Conservation (phyloP, 2,329 filamentous ascomycete species). For the Paraphaeosphaeria sporulosa region DNA sequence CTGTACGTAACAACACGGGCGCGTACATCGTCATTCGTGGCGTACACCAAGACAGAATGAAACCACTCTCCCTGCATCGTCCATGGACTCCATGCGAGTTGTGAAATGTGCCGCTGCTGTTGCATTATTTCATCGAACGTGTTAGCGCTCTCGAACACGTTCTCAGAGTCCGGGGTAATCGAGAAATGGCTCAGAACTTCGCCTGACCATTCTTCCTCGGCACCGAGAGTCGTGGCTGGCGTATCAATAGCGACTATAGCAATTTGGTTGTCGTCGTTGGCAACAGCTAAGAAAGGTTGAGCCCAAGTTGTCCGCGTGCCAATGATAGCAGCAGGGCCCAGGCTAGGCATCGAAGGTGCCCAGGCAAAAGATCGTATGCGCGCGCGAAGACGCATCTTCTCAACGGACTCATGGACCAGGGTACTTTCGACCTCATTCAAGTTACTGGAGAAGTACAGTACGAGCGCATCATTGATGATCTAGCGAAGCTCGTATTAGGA, state of each 20-base stretch:
- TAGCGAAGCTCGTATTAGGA: neutral
- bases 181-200: slow-evolving; percentile 36
- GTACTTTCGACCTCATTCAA: slow-evolving; percentile 23
- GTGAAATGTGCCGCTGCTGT: slow-evolving; percentile 43
- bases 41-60: slow-evolving; percentile 46
- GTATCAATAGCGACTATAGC: slow-evolving; percentile 48
- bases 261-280: slow-evolving; percentile 54
- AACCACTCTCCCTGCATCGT: slow-evolving; percentile 19
- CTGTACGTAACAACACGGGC: slow-evolving; percentile 31
- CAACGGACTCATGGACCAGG: slow-evolving; percentile 30
- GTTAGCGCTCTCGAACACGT: slow-evolving; percentile 21
- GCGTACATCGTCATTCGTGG: slow-evolving; percentile 43
- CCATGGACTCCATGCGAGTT: slow-evolving; percentile 53
- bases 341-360: slow-evolving; percentile 38
- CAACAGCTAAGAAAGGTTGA: slow-evolving; percentile 46
- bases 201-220: slow-evolving; percentile 35
- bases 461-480: slow-evolving; percentile 61
- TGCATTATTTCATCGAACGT: slow-evolving; percentile 41
- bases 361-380: slow-evolving; percentile 55
- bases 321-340: slow-evolving; percentile 21
- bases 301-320: slow-evolving; percentile 38
- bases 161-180: slow-evolving; percentile 23
- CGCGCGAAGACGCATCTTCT: slow-evolving; percentile 45
- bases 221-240: slow-evolving; percentile 44
- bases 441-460: slow-evolving; percentile 44